phyloP scores from a whole-genome alignment of 345 rosid species.

The Reutealis trisperma region DNA sequence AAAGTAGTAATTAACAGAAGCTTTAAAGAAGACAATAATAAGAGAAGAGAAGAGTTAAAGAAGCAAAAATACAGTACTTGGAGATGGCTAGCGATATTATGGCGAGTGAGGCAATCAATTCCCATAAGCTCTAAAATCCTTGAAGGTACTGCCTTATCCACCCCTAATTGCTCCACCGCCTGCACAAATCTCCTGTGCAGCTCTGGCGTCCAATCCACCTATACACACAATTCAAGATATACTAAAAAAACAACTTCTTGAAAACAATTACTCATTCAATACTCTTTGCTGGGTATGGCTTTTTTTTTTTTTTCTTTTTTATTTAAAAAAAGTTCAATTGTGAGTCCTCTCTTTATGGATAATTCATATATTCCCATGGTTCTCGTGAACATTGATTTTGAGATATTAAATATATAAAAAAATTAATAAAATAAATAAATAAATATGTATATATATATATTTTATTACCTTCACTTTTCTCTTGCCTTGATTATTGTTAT shows the following conservation, averaged over 20 bases:
- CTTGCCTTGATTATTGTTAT: conserved; percentile 44
- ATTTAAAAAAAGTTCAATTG: no score
- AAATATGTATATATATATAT: no score
- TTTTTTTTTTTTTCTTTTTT: no score
- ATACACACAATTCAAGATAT: conserved; percentile 28
- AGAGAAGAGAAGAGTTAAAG: background rate
- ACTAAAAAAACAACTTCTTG: background rate
- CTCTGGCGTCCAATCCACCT: conserved; percentile 99
- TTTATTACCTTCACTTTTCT: conserved; percentile 54
- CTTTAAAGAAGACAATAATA: no score
- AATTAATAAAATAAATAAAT: no score
- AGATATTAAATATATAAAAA: no score
- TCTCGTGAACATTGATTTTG: conserved; percentile 29
- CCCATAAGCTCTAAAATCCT: conserved; percentile 91
- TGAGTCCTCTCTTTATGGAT: background rate
- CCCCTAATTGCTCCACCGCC: conserved; percentile 94
- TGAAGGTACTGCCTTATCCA: conserved; percentile 98
- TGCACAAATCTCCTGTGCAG: conserved; percentile 89
- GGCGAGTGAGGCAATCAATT: conserved; percentile 88
- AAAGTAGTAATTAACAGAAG: background rate
- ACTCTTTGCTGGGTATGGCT: background rate
- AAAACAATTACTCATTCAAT: background rate
- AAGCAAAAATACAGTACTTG: conserved; percentile 51
- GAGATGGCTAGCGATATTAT: conserved; percentile 93
- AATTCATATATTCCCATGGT: conserved; percentile 12